These are phyloP conservation scores for Zizania palustris DNA, from an alignment of 202 grass and related monocot genomes.

Conservation along the genomic window DNA sequence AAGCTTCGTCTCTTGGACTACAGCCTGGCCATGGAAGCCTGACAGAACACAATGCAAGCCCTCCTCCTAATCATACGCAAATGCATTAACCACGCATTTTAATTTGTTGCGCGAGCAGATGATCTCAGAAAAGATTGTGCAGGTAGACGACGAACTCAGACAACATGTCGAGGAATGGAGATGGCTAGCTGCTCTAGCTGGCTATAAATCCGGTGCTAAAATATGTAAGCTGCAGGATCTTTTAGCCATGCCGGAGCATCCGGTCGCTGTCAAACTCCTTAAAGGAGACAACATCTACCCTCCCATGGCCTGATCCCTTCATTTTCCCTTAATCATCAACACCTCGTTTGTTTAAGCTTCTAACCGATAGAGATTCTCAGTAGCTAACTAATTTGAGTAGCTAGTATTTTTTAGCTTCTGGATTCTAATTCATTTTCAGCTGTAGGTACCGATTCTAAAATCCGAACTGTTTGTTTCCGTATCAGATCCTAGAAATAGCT, in stretches of 20 bases:
- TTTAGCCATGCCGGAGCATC: conserved; percentile 32
- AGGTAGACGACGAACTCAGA: not conserved
- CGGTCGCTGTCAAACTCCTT: conserved; percentile 64
- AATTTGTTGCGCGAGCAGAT: conserved; percentile 9
- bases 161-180: conserved; percentile 46
- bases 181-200: conserved; percentile 27
- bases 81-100: not conserved
- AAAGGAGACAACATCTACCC: conserved; percentile 64
- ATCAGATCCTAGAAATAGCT: too few relatives aligned
- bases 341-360: too few relatives aligned
- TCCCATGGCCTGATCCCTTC: conserved; percentile 23
- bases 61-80: conserved; percentile 37
- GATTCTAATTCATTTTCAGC: too few relatives aligned
- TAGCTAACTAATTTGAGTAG: too few relatives aligned
- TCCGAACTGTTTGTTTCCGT: too few relatives aligned
- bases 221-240: conserved; percentile 47
- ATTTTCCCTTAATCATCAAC: too few relatives aligned
- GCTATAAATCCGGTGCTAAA: conserved; percentile 28
- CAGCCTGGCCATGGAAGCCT: conserved; percentile 41
- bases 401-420: too few relatives aligned
- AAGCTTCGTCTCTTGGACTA: conserved; percentile 17
- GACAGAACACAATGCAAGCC: conserved; percentile 39
- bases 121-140: conserved; percentile 7
- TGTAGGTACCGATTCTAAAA: too few relatives aligned
- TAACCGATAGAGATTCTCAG: too few relatives aligned